Percentiles rank a stretch among this genome's conserved stretches.
Conservation (phyloP, 1,139 yeast species). For the Komagataea norvegica region DNA sequence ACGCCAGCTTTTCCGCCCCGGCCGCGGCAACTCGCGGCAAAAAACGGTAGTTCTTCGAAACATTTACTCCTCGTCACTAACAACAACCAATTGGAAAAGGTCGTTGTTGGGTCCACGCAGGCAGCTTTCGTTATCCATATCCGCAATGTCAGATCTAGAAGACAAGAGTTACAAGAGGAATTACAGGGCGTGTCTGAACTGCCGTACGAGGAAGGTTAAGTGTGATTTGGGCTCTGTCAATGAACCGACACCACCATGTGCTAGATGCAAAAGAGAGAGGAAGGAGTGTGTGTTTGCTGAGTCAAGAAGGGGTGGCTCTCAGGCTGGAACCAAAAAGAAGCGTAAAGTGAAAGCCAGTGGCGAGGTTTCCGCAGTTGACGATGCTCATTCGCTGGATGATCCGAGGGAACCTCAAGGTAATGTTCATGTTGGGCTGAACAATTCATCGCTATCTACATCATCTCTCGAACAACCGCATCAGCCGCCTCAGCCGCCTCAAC, state of each 20-base stretch:
- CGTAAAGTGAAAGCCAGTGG: slow-evolving; percentile 2
- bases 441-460: too few relatives aligned
- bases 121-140: too few relatives aligned
- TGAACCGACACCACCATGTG: slow-evolving; percentile 82
- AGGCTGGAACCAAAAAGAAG: slow-evolving; percentile 10
- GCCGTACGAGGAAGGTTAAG: slow-evolving; percentile 75
- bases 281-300: slow-evolving; percentile 77
- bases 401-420: too few relatives aligned
- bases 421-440: too few relatives aligned
- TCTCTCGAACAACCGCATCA: too few relatives aligned
- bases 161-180: slow-evolving; percentile 41
- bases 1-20: not conserved
- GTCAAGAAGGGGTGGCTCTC: slow-evolving; percentile 27
- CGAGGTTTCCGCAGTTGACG: not conserved
- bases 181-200: slow-evolving; percentile 79
- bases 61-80: not conserved
- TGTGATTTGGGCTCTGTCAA: slow-evolving; percentile 80
- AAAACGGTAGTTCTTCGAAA: slow-evolving; percentile 6
- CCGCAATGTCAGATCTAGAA: slow-evolving; percentile 6
- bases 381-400: too few relatives aligned
- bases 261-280: slow-evolving; percentile 75
- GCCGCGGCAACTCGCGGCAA: slow-evolving; percentile 13
- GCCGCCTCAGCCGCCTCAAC: too few relatives aligned
- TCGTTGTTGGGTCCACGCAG: too few relatives aligned
- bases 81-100: not conserved